phyloP scores from a whole-genome alignment of 1,139 yeast species.

The Blastobotrys malaysiensis region DNA sequence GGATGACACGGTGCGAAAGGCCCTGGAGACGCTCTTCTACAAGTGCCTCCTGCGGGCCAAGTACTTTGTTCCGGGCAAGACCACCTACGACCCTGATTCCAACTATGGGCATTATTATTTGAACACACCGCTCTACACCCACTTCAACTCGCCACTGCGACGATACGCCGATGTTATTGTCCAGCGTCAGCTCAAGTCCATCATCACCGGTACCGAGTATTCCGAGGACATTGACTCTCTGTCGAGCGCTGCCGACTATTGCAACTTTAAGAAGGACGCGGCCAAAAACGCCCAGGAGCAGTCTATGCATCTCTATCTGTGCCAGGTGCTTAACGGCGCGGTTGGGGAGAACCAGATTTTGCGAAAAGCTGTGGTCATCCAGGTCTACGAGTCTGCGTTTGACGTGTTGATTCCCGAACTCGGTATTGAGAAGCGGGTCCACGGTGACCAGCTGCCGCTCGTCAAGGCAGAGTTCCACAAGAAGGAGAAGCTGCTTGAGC shows the following conservation, averaged over 20 bases:
- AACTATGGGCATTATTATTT: conserved; percentile 68
- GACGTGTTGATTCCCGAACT: conserved; percentile 92
- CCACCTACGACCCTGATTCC: conserved; percentile 50
- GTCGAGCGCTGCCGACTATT: conserved; percentile 81
- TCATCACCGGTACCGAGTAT: conserved; percentile 43
- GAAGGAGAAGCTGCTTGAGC: conserved; percentile 58
- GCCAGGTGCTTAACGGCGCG: conserved; percentile 78
- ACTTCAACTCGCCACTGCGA: conserved; percentile 87
- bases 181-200: conserved; percentile 80
- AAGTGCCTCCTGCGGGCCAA: conserved; percentile 84
- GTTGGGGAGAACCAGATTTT: conserved; percentile 70
- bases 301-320: conserved; percentile 77
- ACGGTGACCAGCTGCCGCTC: conserved; percentile 93
- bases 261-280: conserved; percentile 93
- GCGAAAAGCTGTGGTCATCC: conserved; percentile 81
- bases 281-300: conserved; percentile 93
- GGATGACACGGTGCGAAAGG: conserved; percentile 60
- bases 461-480: conserved; percentile 90
- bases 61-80: conserved; percentile 80
- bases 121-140: conserved; percentile 83
- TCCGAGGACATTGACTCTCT: conserved; percentile 63
- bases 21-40: conserved; percentile 72
- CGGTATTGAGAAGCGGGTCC: conserved; percentile 96
- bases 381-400: conserved; percentile 93
- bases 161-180: conserved; percentile 90